Conservation (phyloP, 495 filamentous ascomycete species). For the Hypoxylon fragiforme region DNA sequence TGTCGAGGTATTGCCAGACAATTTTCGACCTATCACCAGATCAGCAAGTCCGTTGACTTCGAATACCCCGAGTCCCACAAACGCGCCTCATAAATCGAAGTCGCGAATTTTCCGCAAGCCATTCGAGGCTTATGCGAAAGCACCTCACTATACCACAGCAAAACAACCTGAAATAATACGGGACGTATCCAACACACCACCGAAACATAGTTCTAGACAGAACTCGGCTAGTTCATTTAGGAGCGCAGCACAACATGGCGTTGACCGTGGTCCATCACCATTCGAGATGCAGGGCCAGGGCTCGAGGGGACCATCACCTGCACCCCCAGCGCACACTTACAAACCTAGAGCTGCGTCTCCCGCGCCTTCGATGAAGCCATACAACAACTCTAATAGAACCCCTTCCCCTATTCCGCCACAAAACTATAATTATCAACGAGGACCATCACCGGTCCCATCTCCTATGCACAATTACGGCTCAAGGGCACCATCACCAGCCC, state of each 20-base stretch:
- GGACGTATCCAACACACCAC: slow-evolving; percentile 38
- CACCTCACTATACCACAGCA: slow-evolving; percentile 55
- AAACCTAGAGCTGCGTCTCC: slow-evolving; percentile 43
- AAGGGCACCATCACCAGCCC: slow-evolving; percentile 44
- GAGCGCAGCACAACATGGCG: slow-evolving; percentile 31
- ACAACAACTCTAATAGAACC: slow-evolving; percentile 21
- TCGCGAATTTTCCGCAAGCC: slow-evolving; percentile 70
- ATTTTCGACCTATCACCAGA: slow-evolving; percentile 77
- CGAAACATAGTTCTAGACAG: slow-evolving; percentile 45
- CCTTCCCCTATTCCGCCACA: slow-evolving; percentile 38
- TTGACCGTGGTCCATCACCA: slow-evolving; percentile 30
- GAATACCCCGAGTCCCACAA: slow-evolving; percentile 55
- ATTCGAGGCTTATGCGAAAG: slow-evolving; percentile 67
- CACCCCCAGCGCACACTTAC: slow-evolving; percentile 26
- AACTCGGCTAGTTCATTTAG: slow-evolving; percentile 40
- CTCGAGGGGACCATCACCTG: slow-evolving; percentile 40
- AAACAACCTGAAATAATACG: slow-evolving; percentile 54
- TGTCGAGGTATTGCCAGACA: slow-evolving; percentile 83
- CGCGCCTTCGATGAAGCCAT: slow-evolving; percentile 29
- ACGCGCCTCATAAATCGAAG: slow-evolving; percentile 53
- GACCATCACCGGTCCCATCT: slow-evolving; percentile 32
- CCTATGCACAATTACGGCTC: slow-evolving; percentile 28
- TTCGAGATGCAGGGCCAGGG: slow-evolving; percentile 36
- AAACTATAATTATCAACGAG: slow-evolving; percentile 21
- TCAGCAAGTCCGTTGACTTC: slow-evolving; percentile 72